Evolutionary conservation across 1,284 basidiomycete genomes (phyloP), one percentile per base, ranked within the genome.

Genomic region (Chondrostereum purpureum): DNA sequence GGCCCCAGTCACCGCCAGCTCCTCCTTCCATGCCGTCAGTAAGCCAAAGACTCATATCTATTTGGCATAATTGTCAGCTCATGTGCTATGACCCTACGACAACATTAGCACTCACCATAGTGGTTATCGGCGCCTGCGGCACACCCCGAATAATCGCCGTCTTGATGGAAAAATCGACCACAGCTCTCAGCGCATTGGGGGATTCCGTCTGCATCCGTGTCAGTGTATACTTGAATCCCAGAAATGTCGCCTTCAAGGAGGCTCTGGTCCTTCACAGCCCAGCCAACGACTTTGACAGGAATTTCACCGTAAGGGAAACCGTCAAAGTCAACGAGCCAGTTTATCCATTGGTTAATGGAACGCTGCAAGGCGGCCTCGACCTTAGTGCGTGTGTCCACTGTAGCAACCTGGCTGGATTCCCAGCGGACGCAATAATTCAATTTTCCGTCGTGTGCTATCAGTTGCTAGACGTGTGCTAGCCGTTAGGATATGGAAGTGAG

Each of bases 121-220:
- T 51, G 50, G n/a, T 39, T 39, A 12, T 42, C 50, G 16, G 50
- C 50, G n/a, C 50, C 50, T n/a, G 20, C 50, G 13, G 48, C 17
- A 35, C 50, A 51, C 5, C 35, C 14, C n/a, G 33, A 45, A 20
- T 51, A 51, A 39, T 51, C 39, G 22, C 41, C 47, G 23, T 50
- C 46, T 24, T 51, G 50, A 24, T 51, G 47, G 50, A 51, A 51
- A 44, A 51, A 51, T 24, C 47, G n/a, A 31, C 50, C 50, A 34
- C 50, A 51, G 5, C 45, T 39, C 19, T 42, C 39, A 17, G 42
- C 50, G 34, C 50, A 51, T 34, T 51, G 42, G 10, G 47, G 47
- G 18, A 39, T 23, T 4, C 50, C 47, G 8, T 39, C 50, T 13
- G 31, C 16, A 37, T 51, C 50, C 17, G n/a, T 48, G 43, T 40